Conservation (phyloP, 1,284 basidiomycete species). For the Microbotryum scabiosae region DNA sequence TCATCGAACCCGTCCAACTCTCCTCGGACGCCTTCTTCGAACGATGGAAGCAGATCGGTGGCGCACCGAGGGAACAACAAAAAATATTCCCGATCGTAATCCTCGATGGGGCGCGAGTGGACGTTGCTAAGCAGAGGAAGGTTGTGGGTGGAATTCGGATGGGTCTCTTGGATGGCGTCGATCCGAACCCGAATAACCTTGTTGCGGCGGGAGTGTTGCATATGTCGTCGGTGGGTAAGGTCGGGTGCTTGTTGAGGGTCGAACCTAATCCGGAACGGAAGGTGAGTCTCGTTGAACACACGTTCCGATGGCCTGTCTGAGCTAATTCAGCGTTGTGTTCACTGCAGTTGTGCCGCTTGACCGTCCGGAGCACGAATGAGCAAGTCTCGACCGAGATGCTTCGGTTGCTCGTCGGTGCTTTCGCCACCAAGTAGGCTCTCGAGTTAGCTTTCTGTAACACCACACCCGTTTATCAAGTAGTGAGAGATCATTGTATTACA, state of each 20-base stretch:
- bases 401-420: slow-evolving; percentile 3
- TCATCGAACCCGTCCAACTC: slow-evolving; percentile 85
- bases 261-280: slow-evolving; percentile 95
- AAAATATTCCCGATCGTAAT: slow-evolving; percentile 74
- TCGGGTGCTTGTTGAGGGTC: slow-evolving; percentile 82
- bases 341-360: slow-evolving; percentile 76
- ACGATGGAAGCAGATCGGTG: slow-evolving; percentile 94
- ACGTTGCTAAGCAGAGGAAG: slow-evolving; percentile 61
- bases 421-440: slow-evolving; percentile 1
- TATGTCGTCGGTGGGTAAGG: slow-evolving; percentile 76
- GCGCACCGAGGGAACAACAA: slow-evolving; percentile 85
- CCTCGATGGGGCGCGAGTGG: slow-evolving; percentile 55
- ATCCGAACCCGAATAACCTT: slow-evolving; percentile 60
- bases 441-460: neutral
- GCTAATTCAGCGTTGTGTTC: slow-evolving; percentile 2
- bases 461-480: neutral
- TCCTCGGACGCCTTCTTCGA: slow-evolving; percentile 85
- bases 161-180: slow-evolving; percentile 57
- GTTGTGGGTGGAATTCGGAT: slow-evolving; percentile 69
- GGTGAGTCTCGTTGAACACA: slow-evolving; percentile 45
- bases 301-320: neutral
- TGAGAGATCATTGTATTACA: neutral
- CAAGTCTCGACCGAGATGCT: slow-evolving; percentile 75
- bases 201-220: slow-evolving; percentile 90
- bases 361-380: slow-evolving; percentile 90